Base-by-base conservation (phyloP, 2,329 filamentous ascomycete species). In the Epichloe coenophiala region DNA sequence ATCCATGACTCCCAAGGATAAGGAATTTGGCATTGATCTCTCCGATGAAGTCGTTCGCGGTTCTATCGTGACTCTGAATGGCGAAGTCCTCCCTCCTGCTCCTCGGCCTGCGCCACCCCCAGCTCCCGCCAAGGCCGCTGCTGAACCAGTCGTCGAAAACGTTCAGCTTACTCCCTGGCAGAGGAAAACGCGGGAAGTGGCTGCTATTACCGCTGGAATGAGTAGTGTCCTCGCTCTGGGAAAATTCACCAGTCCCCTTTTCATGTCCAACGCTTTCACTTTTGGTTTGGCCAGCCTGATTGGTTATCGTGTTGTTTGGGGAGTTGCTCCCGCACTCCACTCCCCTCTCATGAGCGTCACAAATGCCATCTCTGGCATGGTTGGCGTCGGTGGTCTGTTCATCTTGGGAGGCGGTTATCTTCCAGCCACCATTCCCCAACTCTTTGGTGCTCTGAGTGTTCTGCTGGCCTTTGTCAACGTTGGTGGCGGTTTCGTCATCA, bases 271-370 rank as follows among this genome's bases (percentile, higher is more conserved):
- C 60, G 80, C 83, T 45, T 91, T 95, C 62, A 90, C 86, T 0
- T 93, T 93, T 65, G 82, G 84, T 15, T 72, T 95, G 44, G 87
- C 89, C 45, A 86, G 87, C 59, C 71, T 95, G 31, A 88, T 95
- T 55, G 89, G 88, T 7, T 95, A 95, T 61, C 80, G 88, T 46
- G 87, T 87, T 5, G 86, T 95, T 23, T 95, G 88, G 88, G 88
- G 88, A 49, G 88, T 95, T 12, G 71, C 74, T 0, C 88, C 88
- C 7, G 87, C 88, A 37, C 73, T 95, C 5, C 89, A 95, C 65
- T 91, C 86, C 2, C 89, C 88, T 1, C 71, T 95, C 5, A 95
- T 95, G 89, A 90, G 85, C 58, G 88, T 94, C 37, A 95, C 89
- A 7, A 95, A 95, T 63, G 89, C 89, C 31, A 95, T 95, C 58